These are phyloP conservation scores for Antitrichia curtipendula DNA, from an alignment of 225 moss, liverwort and hornwort genomes.

Conservation along the genomic window DNA sequence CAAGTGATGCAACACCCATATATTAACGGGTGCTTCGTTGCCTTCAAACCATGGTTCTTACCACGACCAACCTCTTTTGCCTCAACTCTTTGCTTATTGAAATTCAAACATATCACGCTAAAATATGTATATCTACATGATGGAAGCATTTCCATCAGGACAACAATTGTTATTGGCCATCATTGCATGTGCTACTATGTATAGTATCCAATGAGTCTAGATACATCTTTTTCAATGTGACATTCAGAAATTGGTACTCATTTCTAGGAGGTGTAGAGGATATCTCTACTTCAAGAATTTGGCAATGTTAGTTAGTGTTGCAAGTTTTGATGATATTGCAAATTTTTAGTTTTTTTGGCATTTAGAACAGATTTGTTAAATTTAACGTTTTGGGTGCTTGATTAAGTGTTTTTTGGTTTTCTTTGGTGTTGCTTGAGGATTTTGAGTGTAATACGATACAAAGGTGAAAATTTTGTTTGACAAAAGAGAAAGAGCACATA, in stretches of 20 bases:
- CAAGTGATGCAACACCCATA: no score
- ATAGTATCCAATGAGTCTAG: rapidly evolving
- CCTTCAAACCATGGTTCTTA: no score
- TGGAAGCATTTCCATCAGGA: no score
- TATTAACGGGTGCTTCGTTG: no score
- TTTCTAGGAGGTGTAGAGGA: not conserved
- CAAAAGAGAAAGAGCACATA: not conserved
- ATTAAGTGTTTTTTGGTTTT: not conserved
- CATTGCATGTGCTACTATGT: rapidly evolving
- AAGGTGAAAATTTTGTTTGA: not conserved
- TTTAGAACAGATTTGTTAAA: not conserved
- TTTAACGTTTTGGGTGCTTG: not conserved
- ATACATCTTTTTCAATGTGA: rapidly evolving
- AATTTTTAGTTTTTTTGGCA: not conserved
- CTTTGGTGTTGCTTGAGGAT: not conserved
- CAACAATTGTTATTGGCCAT: not conserved
- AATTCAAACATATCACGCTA: no score
- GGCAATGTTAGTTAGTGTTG: not conserved
- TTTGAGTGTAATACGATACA: not conserved
- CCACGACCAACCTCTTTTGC: no score
- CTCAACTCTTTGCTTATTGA: no score
- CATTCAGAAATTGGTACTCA: not conserved
- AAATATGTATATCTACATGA: no score
- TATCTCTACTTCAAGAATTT: not conserved
- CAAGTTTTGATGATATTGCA: not conserved